phyloP scores from a whole-genome alignment of 805 yeast species.

The Pichia rugopelliculosa region DNA sequence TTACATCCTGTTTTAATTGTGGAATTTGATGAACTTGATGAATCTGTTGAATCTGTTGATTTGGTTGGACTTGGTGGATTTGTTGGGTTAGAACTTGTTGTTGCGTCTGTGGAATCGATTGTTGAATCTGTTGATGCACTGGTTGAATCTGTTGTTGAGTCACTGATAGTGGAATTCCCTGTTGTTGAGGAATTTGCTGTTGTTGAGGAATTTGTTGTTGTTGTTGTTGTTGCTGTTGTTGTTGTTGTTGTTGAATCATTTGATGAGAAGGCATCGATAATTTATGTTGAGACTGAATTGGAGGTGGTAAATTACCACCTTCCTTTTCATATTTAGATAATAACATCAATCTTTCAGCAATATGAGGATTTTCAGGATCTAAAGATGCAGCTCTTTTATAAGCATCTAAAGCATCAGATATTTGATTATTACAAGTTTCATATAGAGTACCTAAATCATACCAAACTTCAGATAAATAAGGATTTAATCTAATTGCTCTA shows the following conservation, averaged over 20 bases:
- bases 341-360: constrained; percentile 86
- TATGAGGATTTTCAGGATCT: constrained; percentile 91
- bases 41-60: neutral
- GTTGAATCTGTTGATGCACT: constrained; percentile 19
- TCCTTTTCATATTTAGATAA: constrained; percentile 65
- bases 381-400: constrained; percentile 93
- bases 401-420: constrained; percentile 92
- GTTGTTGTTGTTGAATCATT: constrained; percentile 31
- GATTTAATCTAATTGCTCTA: constrained; percentile 90
- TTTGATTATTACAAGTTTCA: constrained; percentile 95
- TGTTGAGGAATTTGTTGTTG: constrained; percentile 28
- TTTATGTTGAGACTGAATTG: constrained; percentile 58
- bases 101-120: no score
- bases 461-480: constrained; percentile 97
- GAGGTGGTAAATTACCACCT: constrained; percentile 48
- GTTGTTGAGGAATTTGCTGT: constrained; percentile 2
- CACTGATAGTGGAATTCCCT: neutral
- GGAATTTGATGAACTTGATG: neutral
- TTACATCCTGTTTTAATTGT: neutral
- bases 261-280: constrained; percentile 32
- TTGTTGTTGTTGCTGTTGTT: constrained; percentile 27
- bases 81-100: constrained; percentile 6
- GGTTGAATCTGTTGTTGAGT: constrained; percentile 25
- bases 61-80: constrained; percentile 6
- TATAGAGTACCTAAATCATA: constrained; percentile 95